Conservation (phyloP, 176 grass and related monocot species). For the Miscanthus lutarioriparius region DNA sequence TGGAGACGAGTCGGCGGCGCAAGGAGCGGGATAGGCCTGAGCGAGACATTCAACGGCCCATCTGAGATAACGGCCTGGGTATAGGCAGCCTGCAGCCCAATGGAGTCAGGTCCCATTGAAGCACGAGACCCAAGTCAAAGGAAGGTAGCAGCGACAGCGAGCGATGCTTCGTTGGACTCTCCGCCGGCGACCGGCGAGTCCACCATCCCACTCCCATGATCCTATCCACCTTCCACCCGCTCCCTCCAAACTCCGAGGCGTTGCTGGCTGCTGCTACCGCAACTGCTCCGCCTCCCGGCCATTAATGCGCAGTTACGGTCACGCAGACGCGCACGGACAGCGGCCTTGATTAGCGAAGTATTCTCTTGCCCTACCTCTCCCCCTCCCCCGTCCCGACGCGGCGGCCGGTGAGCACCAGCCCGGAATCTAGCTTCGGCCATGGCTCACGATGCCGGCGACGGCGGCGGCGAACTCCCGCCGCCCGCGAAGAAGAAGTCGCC, state of each 20-base stretch:
- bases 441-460: slow-evolving; percentile 32
- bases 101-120: neutral
- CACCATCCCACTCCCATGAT: neutral
- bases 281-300: slow-evolving; percentile 35
- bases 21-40: neutral
- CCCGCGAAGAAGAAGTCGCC: slow-evolving; percentile 70
- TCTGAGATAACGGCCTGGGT: neutral
- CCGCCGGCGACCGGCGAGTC: slow-evolving; percentile 36
- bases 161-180: slow-evolving; percentile 25
- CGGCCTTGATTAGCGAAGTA: neutral
- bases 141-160: neutral
- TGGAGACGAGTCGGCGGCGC: too few relatives aligned
- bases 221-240: too few relatives aligned
- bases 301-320: slow-evolving; percentile 3
- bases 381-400: neutral
- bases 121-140: neutral
- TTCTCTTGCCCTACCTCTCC: neutral
- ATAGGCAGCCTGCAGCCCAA: neutral
- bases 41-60: neutral
- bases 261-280: slow-evolving; percentile 4
- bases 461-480: slow-evolving; percentile 38
- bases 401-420: neutral
- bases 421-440: slow-evolving; percentile 48
- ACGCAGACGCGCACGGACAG: neutral
- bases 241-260: neutral